Conservation (phyloP, 2,329 filamentous ascomycete species). For the Botryotinia convoluta region DNA sequence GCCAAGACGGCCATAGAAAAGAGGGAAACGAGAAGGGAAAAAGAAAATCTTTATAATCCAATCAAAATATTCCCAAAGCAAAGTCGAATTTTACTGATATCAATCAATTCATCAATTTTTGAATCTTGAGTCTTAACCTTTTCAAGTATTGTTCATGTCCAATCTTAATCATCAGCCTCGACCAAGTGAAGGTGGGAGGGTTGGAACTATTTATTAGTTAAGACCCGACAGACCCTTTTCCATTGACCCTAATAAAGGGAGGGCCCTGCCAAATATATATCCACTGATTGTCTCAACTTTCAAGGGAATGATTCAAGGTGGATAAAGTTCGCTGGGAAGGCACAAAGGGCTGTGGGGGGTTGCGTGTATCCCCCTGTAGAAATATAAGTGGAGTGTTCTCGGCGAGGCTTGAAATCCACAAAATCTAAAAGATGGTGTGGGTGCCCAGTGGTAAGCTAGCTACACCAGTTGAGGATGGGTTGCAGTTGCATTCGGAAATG, state of each 20-base stretch:
- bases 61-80: background rate
- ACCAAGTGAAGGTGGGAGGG: background rate
- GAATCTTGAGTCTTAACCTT: background rate
- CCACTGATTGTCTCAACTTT: background rate
- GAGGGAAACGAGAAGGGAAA: background rate
- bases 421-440: constrained; percentile 4
- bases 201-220: background rate
- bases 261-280: background rate
- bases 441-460: background rate
- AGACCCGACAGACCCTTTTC: background rate
- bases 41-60: background rate
- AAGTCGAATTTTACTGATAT: background rate
- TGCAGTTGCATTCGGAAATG: constrained; percentile 21
- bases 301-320: constrained; percentile 2
- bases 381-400: constrained; percentile 3
- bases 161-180: background rate
- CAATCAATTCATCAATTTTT: background rate
- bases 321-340: constrained; percentile 8
- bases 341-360: constrained; percentile 8
- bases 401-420: constrained; percentile 10
- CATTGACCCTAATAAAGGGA: background rate
- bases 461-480: constrained; percentile 15
- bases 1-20: constrained; percentile 11
- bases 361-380: constrained; percentile 5
- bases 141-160: background rate